These are phyloP conservation scores for Wallacemonas sp. DNA, from an alignment of 208 protist species.

Conservation along the genomic window DNA sequence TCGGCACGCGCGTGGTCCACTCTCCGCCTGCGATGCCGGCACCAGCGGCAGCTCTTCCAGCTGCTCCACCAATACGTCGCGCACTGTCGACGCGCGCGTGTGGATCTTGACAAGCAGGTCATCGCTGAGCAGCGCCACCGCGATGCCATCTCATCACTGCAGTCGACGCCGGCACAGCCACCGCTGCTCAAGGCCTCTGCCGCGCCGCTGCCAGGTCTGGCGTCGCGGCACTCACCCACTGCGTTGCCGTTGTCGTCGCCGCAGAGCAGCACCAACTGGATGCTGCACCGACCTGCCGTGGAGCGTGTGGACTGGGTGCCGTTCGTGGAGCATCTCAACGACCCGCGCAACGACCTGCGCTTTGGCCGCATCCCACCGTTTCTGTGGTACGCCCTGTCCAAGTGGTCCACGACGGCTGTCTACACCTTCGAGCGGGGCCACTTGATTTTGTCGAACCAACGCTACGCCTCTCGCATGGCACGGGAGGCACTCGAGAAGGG, in stretches of 20 bases:
- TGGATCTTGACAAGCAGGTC: background rate
- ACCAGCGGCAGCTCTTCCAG: conserved; percentile 9
- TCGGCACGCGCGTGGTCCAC: background rate
- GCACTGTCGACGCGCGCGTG: background rate
- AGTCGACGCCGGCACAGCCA: background rate
- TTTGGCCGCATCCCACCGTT: conserved; percentile 37
- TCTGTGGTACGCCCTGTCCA: conserved; percentile 31
- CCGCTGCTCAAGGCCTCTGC: background rate
- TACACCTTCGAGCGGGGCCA: conserved; percentile 35
- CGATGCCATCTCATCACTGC: background rate
- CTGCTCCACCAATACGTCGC: conserved; percentile 6
- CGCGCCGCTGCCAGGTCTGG: background rate
- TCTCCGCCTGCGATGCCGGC: background rate
- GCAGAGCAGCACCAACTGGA: background rate
- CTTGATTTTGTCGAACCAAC: conserved; percentile 21
- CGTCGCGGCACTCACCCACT: background rate
- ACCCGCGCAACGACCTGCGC: conserved; percentile 35
- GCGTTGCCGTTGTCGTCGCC: background rate
- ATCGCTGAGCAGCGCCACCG: conserved; percentile 6
- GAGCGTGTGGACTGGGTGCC: conserved; percentile 26
- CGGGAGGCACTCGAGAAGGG: background rate
- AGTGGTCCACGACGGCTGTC: conserved; percentile 14
- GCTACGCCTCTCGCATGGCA: background rate
- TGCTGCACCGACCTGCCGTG: background rate
- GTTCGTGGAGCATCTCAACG: conserved; percentile 26